These are phyloP conservation scores for Choanephora cucurbitarum DNA, from an alignment of 371 early-diverging fungal genomes.

Conservation along the genomic window DNA sequence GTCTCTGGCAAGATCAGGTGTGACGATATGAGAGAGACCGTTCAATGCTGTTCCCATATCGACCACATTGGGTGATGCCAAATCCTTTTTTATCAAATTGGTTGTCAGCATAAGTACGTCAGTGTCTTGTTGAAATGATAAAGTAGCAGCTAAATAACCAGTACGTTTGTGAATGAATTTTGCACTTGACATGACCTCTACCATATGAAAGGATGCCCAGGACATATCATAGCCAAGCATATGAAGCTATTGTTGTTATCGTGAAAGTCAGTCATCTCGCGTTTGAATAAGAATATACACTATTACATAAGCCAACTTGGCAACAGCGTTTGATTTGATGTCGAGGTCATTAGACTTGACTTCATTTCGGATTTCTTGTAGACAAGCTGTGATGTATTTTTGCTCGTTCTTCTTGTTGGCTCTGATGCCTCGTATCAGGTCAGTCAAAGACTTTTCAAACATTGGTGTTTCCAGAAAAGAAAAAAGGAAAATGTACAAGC, in stretches of 20 bases:
- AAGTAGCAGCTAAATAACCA: constrained; percentile 91
- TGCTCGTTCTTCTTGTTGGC: constrained; percentile 92
- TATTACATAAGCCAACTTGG: constrained; percentile 85
- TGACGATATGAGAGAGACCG: constrained; percentile 89
- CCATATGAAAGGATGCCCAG: constrained; percentile 95
- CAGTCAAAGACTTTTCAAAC: constrained; percentile 84
- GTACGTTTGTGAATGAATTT: constrained; percentile 84
- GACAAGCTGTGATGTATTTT: constrained; percentile 78
- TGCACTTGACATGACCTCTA: constrained; percentile 96
- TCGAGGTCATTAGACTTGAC: constrained; percentile 83
- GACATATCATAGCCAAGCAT: constrained; percentile 97
- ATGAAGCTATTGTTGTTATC: constrained; percentile 67
- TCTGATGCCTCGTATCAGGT: constrained; percentile 92
- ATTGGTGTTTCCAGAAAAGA: no score
- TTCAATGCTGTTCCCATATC: constrained; percentile 92
- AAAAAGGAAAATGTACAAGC: no score
- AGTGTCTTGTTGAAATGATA: constrained; percentile 90
- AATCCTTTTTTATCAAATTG: constrained; percentile 95
- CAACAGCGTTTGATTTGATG: constrained; percentile 84
- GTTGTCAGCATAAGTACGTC: constrained; percentile 96
- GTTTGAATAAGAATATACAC: not conserved
- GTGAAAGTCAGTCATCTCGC: not conserved
- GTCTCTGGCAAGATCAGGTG: constrained; percentile 88
- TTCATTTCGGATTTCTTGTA: constrained; percentile 89
- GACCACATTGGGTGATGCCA: constrained; percentile 75